Percentiles rank a stretch among this genome's conserved stretches.
These are phyloP conservation scores for Rhododendron kiyosumense DNA, from an alignment of 148 eudicot genomes.

Conservation along the genomic window DNA sequence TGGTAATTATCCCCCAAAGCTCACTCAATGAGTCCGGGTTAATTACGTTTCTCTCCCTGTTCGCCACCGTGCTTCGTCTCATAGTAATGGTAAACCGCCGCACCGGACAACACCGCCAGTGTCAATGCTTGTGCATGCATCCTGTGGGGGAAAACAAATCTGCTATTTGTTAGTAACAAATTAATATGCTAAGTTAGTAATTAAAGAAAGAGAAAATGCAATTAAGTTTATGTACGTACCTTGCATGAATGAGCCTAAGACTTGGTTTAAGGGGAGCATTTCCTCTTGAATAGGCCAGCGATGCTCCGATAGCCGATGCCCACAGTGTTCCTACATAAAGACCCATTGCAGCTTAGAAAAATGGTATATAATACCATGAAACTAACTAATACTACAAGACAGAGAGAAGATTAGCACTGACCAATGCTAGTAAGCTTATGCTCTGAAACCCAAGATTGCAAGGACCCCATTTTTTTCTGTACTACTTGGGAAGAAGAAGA, in stretches of 20 bases:
- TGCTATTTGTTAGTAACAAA: not conserved
- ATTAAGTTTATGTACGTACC: slow-evolving; percentile 21
- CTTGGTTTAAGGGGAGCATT: slow-evolving; percentile 62
- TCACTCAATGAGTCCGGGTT: not conserved
- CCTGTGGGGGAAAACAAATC: slow-evolving; percentile 18
- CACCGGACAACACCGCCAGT: slow-evolving; percentile 66
- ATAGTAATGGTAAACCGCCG: slow-evolving; percentile 65
- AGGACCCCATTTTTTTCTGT: slow-evolving; percentile 36
- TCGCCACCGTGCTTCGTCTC: slow-evolving; percentile 30
- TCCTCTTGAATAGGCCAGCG: slow-evolving; percentile 52
- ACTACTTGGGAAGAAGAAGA: not conserved
- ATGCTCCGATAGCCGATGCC: slow-evolving; percentile 65
- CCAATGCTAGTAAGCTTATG: slow-evolving; percentile 85
- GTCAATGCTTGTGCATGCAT: slow-evolving; percentile 89
- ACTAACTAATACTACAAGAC: not conserved
- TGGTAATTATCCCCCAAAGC: not conserved
- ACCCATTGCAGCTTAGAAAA: not conserved
- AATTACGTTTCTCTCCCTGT: not conserved
- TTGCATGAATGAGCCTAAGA: slow-evolving; percentile 81
- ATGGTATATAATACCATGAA: too few species aligned
- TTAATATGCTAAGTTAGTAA: not conserved
- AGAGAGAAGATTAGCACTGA: slow-evolving; percentile 16
- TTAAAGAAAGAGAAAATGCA: not conserved
- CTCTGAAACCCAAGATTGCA: slow-evolving; percentile 70
- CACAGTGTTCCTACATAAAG: slow-evolving; percentile 48